Percentiles rank a stretch among this genome's conserved stretches.
phyloP scores from a whole-genome alignment of 176 grass and related monocot species.

The Alloteropsis semialata region DNA sequence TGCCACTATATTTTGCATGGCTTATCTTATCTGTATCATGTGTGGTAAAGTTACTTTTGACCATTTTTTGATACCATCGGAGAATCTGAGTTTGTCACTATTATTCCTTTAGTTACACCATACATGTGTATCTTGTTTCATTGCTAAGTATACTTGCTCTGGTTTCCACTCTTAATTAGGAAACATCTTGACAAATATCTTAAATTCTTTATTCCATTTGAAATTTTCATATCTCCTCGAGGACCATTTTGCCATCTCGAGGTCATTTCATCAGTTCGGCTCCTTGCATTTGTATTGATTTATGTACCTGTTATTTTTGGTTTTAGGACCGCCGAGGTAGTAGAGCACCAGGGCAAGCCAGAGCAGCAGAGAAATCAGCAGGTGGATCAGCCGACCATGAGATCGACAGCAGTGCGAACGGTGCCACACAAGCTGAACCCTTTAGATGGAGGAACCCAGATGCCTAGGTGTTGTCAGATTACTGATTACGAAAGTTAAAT shows the following conservation, averaged over 20 bases:
- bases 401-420: constrained; percentile 20
- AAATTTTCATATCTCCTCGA: background rate
- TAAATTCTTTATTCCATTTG: background rate
- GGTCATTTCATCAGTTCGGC: background rate
- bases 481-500: background rate
- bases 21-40: background rate
- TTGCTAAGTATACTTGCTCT: background rate
- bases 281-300: background rate
- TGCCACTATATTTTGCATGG: background rate
- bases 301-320: background rate
- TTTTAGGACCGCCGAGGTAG: constrained; percentile 63
- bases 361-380: constrained; percentile 26
- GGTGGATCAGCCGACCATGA: constrained; percentile 23
- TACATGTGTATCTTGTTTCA: background rate
- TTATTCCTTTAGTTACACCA: background rate
- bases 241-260: background rate
- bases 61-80: background rate
- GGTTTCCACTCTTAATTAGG: background rate
- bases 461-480: constrained; percentile 8
- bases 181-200: background rate
- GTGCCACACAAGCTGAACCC: constrained; percentile 15
- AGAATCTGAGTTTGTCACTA: background rate
- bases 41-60: background rate
- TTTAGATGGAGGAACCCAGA: constrained; percentile 63
- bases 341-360: constrained; percentile 51